Base-by-base conservation (phyloP, 2,329 filamentous ascomycete species). In the Phyllosticta citriasiana region DNA sequence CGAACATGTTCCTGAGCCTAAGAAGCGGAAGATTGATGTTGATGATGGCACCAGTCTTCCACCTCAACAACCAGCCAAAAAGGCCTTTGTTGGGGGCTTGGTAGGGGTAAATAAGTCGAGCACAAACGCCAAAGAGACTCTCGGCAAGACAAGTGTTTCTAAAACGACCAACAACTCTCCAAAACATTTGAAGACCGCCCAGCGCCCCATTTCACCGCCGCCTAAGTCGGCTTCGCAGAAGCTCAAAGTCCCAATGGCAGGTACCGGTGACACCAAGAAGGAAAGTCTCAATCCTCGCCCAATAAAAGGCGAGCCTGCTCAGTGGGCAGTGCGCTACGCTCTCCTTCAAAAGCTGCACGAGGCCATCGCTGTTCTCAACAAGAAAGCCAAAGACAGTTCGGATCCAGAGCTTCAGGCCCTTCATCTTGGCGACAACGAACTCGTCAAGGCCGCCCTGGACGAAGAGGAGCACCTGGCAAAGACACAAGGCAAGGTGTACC, bases 401-500 rank as follows among this genome's bases (percentile, higher is more conserved):
- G 80, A 79, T 33, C 73, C 78, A 12, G 74, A 79, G 6, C 80
- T 82, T 22, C 76, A 79, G 52, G 74, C 77, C n/a, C 76, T 89
- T 2, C 68, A 85, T 16, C 72, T 91, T 55, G 82, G 81, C 1
- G 78, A 84, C 1, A 84, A 89, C 68, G 82, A 86, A 54, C 78
- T 92, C 24, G 87, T 91, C 64, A 83, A 81, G 65, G 78, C 84
- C 63, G 84, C 85, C 0, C 76, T 93, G 1, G 88, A 93, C 66
- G 85, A 92, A 63, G 95, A 99, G 74, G 86, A 96, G 70, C 83
- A 83, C 40, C 77, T 84, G 7, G 91, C 91, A 1, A 79, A 79
- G 12, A 84, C 86, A 16, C 87, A 87, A 63, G 76, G 81, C 1
- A 74, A 81, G 0, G 84, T 97, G 27, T 99, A 99, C 69, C 79